Evolutionary conservation across 345 rosid species (phyloP), one percentile per base, ranked within the genome.

Genomic region (Moricandia moricandioides): DNA sequence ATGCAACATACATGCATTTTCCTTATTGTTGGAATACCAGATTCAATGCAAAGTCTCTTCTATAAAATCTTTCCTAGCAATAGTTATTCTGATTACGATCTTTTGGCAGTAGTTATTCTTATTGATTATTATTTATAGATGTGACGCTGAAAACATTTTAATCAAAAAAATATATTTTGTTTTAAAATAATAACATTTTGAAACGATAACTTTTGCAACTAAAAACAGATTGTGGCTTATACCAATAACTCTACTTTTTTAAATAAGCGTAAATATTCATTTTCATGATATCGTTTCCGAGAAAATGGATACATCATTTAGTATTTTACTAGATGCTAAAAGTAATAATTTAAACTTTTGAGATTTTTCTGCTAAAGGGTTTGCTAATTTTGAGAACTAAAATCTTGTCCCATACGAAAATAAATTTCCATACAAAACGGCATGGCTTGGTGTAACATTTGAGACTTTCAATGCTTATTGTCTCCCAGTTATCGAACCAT

Each of bases 1-100:
- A 4, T 7, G 24, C 11, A 24, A 43, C 16, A 43, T 66, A 45
- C 78, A 74, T 74, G 78, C 72, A 74, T 65, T 66, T 21, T 45
- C 60, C 66, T 49, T 66, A 11, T 10, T 21, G 29, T 66, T 31
- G 18, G 67, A 66, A 57, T 31, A n/a, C 72, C 59, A 74, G 67
- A 74, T 74, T 66, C 78, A 74, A 45, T 74, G 72, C 24, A 27
- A 57, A 56, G 60, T 64, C 65, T 8, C 34, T 65, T 4, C 57
- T 17, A 21, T 11, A 37, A 55, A 73, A 55, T 64, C 33, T 64
- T 64, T 64, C 70, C 43, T 11, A 55, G 14, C 64, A 64, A 55
- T 40, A 12, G 11, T 55, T 55, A 26, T 57, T 45, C 35, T 47
- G 60, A 74, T 74, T 66, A 21, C 34, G 27, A 74, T 74, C 66